Percentiles rank a stretch among this genome's conserved stretches.
phyloP scores from a whole-genome alignment of 768 basidiomycete species.

The Suillus fuscotomentosus region DNA sequence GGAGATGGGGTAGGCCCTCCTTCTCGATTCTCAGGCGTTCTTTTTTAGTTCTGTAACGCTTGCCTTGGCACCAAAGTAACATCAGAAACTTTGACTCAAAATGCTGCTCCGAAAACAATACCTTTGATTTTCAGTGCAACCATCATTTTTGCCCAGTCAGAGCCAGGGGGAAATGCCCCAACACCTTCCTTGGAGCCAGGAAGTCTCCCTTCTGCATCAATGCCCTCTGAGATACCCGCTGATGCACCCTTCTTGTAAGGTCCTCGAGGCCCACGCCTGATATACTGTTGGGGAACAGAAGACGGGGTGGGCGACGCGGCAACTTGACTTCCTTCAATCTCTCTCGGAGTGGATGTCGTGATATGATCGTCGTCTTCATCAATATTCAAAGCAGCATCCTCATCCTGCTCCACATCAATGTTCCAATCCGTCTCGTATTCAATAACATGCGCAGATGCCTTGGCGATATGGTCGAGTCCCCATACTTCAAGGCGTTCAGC shows the following conservation, averaged over 20 bases:
- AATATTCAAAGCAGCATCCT: constrained; percentile 33
- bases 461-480: constrained; percentile 72
- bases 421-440: constrained; percentile 86
- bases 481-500: constrained; percentile 70
- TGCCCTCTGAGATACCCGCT: constrained; percentile 37
- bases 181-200: constrained; percentile 79
- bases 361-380: constrained; percentile 31
- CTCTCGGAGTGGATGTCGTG: constrained; percentile 40
- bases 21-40: constrained; percentile 76
- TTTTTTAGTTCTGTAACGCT: constrained; percentile 78
- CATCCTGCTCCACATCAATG: constrained; percentile 73
- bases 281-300: constrained; percentile 28
- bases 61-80: constrained; percentile 41
- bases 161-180: constrained; percentile 67
- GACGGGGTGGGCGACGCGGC: constrained; percentile 48
- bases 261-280: constrained; percentile 47
- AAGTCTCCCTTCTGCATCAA: constrained; percentile 69
- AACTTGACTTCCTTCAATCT: constrained; percentile 41
- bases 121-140: constrained; percentile 75
- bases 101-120: constrained; percentile 16
- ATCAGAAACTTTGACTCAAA: constrained; percentile 1
- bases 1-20: constrained; percentile 63
- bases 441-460: constrained; percentile 70
- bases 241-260: constrained; percentile 54
- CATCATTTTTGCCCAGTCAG: constrained; percentile 73